phyloP scores from a whole-genome alignment of 2,329 filamentous ascomycete species.

The Dothistroma pini region DNA sequence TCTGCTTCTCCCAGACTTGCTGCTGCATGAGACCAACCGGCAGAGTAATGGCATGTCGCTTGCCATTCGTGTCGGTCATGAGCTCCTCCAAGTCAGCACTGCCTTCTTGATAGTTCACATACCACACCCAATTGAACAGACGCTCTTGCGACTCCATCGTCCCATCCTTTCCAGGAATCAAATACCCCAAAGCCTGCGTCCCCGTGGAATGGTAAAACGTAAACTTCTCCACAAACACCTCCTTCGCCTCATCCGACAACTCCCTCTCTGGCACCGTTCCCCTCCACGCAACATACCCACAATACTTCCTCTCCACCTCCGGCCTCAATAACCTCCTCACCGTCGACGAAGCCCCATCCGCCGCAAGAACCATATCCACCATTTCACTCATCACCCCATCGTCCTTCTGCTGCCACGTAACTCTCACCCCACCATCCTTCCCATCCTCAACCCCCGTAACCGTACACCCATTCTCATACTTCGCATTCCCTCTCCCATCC shows the following conservation, averaged over 20 bases:
- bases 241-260: constrained; percentile 32
- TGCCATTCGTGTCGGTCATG: constrained; percentile 45
- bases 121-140: constrained; percentile 49
- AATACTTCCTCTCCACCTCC: constrained; percentile 30
- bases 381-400: constrained; percentile 19
- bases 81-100: constrained; percentile 40
- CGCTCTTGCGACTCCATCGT: constrained; percentile 39
- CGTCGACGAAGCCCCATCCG: constrained; percentile 40
- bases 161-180: constrained; percentile 45
- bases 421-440: constrained; percentile 18
- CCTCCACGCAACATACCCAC: constrained; percentile 33
- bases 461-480: constrained; percentile 32
- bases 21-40: constrained; percentile 41
- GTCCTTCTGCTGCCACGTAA: constrained; percentile 29
- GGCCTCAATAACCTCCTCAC: constrained; percentile 28
- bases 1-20: constrained; percentile 40
- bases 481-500: constrained; percentile 20
- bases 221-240: constrained; percentile 39
- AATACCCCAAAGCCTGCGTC: constrained; percentile 41
- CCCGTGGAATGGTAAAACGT: constrained; percentile 40
- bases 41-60: constrained; percentile 42
- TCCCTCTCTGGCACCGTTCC: constrained; percentile 34
- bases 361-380: constrained; percentile 42
- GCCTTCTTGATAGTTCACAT: constrained; percentile 42
- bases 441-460: constrained; percentile 27